Base-by-base conservation (phyloP, 1,284 basidiomycete genomes). In the Trametes sp. region DNA sequence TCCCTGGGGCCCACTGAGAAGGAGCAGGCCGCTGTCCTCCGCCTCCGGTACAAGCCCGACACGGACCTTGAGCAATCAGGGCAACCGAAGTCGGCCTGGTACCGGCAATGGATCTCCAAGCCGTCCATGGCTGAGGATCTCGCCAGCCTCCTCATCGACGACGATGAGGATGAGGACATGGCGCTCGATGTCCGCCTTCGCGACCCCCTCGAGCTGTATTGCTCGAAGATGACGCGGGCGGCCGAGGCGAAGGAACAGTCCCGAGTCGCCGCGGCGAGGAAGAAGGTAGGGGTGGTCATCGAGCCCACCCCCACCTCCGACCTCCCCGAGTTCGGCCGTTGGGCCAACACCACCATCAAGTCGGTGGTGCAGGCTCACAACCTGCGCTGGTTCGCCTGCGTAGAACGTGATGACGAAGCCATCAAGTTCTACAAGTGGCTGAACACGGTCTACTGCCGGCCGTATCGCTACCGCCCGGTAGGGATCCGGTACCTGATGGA, bases 341-440 rank as follows among this genome's bases (percentile, higher is more conserved):
- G 26, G 31, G 31, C 31, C 31, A 11, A 33, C 26, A 48, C 46
- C 13, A 28, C 26, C 16, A 48, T 48, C 28, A 48, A 29, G 11
- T 48, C 46, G 26, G 46, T 48, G 13, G 46, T 48, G 14, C 46
- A 48, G 46, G 46, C 46, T 9, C 46, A 48, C 26, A 48, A 48
- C 46, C 46, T 48, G 14, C 46, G 46, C 4, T 48, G 46, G 46
- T 48, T 9, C 10, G 46, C 46, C 26, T 16, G 6, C 13, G 46
- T 48, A 16, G 46, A 48, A 16, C 16, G 26, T 4, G 46, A 48
- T 16, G 46, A 48, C 13, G 46, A 48, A 6, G 46, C 46, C 26
- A 48, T 48, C 26, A 9, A 19, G 13, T 48, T 29, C 13, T 48
- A 48, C 46, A 46, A 46, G 45, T 29, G 26, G 10, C 11, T 48